These are phyloP conservation scores for Onygena corvina DNA, from an alignment of 2,329 filamentous ascomycete genomes.

Conservation along the genomic window DNA sequence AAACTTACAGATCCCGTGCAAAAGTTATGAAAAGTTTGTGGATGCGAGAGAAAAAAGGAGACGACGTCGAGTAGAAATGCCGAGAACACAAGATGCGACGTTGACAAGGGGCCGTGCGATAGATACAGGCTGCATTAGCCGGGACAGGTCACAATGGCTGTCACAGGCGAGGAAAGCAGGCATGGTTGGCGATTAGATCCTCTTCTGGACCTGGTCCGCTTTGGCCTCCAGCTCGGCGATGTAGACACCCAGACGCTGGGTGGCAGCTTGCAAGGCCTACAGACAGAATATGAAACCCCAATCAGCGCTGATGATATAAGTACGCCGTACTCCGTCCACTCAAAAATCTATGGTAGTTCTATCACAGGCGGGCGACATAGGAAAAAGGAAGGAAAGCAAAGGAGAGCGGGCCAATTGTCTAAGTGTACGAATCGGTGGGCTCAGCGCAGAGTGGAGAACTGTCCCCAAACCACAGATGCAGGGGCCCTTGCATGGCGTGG, in stretches of 20 bases:
- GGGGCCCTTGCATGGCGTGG: neutral
- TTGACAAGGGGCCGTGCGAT: neutral
- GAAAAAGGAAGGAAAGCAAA: neutral
- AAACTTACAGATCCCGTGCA: neutral
- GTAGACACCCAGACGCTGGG: slow-evolving; percentile 74
- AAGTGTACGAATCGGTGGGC: slow-evolving; percentile 1
- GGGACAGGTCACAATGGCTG: neutral
- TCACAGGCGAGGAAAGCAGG: neutral
- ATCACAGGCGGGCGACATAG: neutral
- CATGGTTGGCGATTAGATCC: slow-evolving; percentile 19
- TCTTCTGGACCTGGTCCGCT: slow-evolving; percentile 56
- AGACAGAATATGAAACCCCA: neutral
- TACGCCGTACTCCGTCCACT: no score
- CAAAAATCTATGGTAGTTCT: slow-evolving; percentile 6
- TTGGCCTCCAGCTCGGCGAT: slow-evolving; percentile 71
- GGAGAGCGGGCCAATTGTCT: slow-evolving; percentile 1
- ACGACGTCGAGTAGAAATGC: neutral
- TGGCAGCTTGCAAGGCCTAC: slow-evolving; percentile 75
- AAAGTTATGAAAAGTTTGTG: neutral
- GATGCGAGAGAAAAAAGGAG: neutral
- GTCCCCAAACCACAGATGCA: neutral
- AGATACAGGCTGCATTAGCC: neutral
- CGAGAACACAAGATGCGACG: neutral
- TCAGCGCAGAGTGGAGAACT: neutral
- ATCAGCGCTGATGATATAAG: slow-evolving; percentile 3